These are phyloP conservation scores for Penstemon newberryi DNA, from an alignment of 257 asterid genomes.

Conservation along the genomic window DNA sequence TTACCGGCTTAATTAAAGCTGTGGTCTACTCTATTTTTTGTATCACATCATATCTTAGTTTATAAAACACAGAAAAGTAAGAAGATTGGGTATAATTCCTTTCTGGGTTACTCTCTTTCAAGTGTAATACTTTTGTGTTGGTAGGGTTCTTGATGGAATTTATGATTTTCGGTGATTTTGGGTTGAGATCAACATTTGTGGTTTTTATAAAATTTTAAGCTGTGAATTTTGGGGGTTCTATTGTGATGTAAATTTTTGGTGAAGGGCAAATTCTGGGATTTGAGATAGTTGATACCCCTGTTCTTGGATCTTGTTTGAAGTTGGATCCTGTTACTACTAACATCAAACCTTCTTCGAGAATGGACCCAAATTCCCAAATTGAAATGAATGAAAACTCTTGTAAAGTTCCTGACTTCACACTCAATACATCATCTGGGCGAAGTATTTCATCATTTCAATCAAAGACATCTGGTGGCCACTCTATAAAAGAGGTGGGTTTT, in stretches of 20 bases:
- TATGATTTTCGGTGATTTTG: conserved; percentile 17
- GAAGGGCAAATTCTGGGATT: conserved; percentile 16
- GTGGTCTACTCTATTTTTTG: background rate
- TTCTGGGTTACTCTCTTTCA: background rate
- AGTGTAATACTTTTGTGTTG: conserved; percentile 9
- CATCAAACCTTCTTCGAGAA: conserved; percentile 34
- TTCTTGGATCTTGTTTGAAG: conserved; percentile 42
- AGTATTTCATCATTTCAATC: conserved; percentile 59
- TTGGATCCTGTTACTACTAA: conserved; percentile 28
- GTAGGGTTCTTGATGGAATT: background rate
- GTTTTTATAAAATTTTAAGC: conserved; percentile 10
- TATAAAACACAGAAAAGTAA: background rate
- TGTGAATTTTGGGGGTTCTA: conserved; percentile 11
- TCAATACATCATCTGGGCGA: conserved; percentile 49
- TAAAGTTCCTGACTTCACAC: conserved; percentile 35
- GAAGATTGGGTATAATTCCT: background rate
- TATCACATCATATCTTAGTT: conserved; percentile 11
- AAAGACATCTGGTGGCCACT: conserved; percentile 28
- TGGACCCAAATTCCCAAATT: conserved; percentile 54
- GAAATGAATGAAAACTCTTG: conserved; percentile 39
- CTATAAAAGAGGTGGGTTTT: conserved; percentile 63
- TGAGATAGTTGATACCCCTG: conserved; percentile 41
- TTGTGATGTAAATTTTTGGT: background rate
- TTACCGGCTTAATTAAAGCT: conserved; percentile 26
- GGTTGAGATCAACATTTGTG: conserved; percentile 37